Evolutionary conservation across 164 flowering plant species (phyloP).

Genomic region (Umbilicus rupestris): DNA sequence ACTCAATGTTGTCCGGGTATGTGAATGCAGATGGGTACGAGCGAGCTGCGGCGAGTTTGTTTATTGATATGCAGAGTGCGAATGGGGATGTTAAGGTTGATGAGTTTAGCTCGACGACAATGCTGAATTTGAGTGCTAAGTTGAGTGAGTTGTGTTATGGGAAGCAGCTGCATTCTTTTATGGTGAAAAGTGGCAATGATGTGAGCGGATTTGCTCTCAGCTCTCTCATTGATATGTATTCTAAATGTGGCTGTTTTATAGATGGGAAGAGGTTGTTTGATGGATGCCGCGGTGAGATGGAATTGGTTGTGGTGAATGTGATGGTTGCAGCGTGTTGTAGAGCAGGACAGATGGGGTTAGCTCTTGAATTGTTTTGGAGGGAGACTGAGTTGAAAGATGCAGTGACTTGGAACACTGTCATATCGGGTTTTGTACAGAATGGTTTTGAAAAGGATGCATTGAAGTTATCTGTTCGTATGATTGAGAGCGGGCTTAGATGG

Average conservation of each 20-base stretch:
- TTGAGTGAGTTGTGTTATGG: slow-evolving; percentile 30
- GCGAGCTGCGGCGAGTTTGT: slow-evolving; percentile 34
- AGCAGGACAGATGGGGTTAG: slow-evolving; percentile 57
- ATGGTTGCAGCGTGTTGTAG: slow-evolving; percentile 81
- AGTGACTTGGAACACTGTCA: slow-evolving; percentile 76
- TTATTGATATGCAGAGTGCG: slow-evolving; percentile 35
- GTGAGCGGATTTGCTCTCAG: slow-evolving; percentile 35
- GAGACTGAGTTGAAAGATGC: slow-evolving; percentile 39
- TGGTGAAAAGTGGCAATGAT: slow-evolving; percentile 58
- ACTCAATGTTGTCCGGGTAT: slow-evolving; percentile 59
- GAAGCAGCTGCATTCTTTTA: slow-evolving; percentile 50
- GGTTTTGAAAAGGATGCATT: slow-evolving; percentile 37
- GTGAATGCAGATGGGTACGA: slow-evolving; percentile 33
- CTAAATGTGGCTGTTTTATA: slow-evolving; percentile 49
- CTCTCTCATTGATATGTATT: slow-evolving; percentile 75
- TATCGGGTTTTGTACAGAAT: slow-evolving; percentile 53
- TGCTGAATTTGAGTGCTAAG: slow-evolving; percentile 52
- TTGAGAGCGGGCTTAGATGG: slow-evolving; percentile 28
- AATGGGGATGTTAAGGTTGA: slow-evolving; percentile 23
- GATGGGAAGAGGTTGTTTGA: slow-evolving; percentile 42
- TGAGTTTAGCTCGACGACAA: slow-evolving; percentile 55
- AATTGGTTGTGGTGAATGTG: slow-evolving; percentile 58
- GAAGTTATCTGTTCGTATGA: slow-evolving; percentile 44
- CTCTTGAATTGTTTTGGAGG: slow-evolving; percentile 37
- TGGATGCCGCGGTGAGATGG: slow-evolving; percentile 20